phyloP scores from a whole-genome alignment of 495 filamentous ascomycete species.

The Filosporella fistucella region DNA sequence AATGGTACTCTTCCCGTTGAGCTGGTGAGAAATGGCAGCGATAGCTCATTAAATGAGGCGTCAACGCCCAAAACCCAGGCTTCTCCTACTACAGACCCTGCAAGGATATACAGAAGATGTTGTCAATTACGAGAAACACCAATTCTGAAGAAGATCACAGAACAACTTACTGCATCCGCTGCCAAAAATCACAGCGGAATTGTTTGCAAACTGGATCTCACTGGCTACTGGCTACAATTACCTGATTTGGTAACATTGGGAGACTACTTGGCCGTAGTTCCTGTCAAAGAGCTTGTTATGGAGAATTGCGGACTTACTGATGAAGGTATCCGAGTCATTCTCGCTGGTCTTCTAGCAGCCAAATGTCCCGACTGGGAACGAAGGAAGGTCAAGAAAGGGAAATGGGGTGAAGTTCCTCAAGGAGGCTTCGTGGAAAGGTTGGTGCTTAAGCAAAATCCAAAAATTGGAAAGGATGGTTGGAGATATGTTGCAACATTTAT shows the following conservation, averaged over 20 bases:
- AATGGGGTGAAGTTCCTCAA: constrained; percentile 32
- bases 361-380: constrained; percentile 52
- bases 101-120: constrained; percentile 90
- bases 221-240: constrained; percentile 75
- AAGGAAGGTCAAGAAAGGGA: constrained; percentile 26
- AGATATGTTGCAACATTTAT: constrained; percentile 85
- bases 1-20: constrained; percentile 81
- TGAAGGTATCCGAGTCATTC: constrained; percentile 77
- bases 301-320: constrained; percentile 85
- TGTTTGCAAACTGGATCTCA: constrained; percentile 77
- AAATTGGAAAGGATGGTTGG: constrained; percentile 85
- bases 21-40: constrained; percentile 55
- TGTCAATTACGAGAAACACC: constrained; percentile 91
- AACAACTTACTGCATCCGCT: constrained; percentile 70
- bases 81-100: constrained; percentile 82
- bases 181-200: constrained; percentile 61
- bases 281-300: constrained; percentile 76
- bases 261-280: constrained; percentile 92
- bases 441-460: constrained; percentile 82
- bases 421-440: constrained; percentile 80
- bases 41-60: constrained; percentile 34
- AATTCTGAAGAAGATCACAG: constrained; percentile 80
- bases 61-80: constrained; percentile 50
- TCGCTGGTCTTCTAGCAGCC: constrained; percentile 81
- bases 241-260: constrained; percentile 80